Conservation (phyloP, 129 eudicot genomes). For the carrot (Daucus carota) region DNA sequence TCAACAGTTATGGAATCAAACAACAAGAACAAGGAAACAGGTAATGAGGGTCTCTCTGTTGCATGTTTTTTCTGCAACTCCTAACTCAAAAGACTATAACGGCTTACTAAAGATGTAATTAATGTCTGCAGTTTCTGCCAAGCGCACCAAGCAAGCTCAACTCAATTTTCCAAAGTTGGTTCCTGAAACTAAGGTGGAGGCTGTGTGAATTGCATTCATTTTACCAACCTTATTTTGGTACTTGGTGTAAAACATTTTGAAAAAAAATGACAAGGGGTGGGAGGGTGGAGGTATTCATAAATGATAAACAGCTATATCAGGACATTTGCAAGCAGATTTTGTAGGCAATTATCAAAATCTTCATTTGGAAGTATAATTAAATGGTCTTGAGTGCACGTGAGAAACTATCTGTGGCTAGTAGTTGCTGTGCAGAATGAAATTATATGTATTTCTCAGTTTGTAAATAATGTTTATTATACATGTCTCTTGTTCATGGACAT, state of each 20-base stretch:
- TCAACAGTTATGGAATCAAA: constrained; percentile 56
- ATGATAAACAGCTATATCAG: background rate
- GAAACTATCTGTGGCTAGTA: background rate
- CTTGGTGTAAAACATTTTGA: background rate
- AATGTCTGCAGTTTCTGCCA: constrained; percentile 29
- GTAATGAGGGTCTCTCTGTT: constrained; percentile 19
- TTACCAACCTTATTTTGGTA: background rate
- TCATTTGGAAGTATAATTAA: background rate
- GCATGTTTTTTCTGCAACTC: background rate
- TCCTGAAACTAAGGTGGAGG: constrained; percentile 40
- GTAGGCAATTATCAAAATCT: background rate
- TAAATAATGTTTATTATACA: no score
- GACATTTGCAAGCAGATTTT: background rate
- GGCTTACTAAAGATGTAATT: background rate
- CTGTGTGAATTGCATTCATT: constrained; percentile 1
- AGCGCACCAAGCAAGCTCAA: constrained; percentile 57
- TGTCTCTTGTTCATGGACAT: no score
- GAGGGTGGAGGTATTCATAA: background rate
- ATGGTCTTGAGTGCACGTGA: background rate
- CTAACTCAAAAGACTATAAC: background rate
- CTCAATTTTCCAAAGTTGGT: constrained; percentile 37
- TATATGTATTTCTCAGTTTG: background rate
- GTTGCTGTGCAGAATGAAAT: background rate
- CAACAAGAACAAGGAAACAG: constrained; percentile 45
- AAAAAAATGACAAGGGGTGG: no score